Evolutionary conservation across 2,329 filamentous ascomycete genomes (phyloP).

Genomic region (Verticillium dahliae): DNA sequence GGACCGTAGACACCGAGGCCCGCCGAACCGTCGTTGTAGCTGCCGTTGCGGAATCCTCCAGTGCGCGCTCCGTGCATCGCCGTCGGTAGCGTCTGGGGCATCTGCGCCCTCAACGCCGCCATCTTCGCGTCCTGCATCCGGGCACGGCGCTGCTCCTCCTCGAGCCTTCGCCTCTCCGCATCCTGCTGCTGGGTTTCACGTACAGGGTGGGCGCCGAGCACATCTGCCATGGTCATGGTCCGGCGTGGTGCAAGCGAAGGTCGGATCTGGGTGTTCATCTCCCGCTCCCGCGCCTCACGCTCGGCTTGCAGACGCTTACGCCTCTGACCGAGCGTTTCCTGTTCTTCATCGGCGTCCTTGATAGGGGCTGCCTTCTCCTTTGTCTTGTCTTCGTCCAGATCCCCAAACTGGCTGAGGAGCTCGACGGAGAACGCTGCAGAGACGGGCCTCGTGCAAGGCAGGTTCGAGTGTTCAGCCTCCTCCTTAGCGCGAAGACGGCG

Average conservation of each 20-base stretch:
- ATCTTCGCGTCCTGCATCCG: conserved; percentile 41
- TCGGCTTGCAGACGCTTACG: conserved; percentile 67
- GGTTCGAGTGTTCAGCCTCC: conserved; percentile 32
- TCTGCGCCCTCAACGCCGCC: conserved; percentile 39
- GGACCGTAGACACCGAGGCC: conserved; percentile 22
- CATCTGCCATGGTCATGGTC: conserved; percentile 46
- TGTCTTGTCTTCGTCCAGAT: conserved; percentile 34
- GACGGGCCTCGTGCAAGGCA: conserved; percentile 51
- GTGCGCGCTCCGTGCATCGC: conserved; percentile 17
- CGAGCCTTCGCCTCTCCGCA: conserved; percentile 30
- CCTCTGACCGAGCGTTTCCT: conserved; percentile 75
- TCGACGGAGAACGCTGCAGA: conserved; percentile 63
- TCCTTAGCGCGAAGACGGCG: conserved; percentile 57
- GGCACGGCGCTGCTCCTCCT: conserved; percentile 29
- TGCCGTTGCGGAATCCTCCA: conserved; percentile 43
- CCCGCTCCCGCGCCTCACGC: conserved; percentile 54
- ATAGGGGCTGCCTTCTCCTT: conserved; percentile 20
- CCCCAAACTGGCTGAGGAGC: conserved; percentile 58
- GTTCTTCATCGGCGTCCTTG: conserved; percentile 40
- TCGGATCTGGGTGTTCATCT: conserved; percentile 30
- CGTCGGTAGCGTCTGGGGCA: conserved; percentile 34
- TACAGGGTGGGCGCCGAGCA: conserved; percentile 40
- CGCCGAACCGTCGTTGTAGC: conserved; percentile 47
- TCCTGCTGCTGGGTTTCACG: conserved; percentile 29
- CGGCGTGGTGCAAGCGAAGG: conserved; percentile 2